Evolutionary conservation across 2,329 filamentous ascomycete genomes (phyloP).

Genomic region (Acrodontium crateriforme): DNA sequence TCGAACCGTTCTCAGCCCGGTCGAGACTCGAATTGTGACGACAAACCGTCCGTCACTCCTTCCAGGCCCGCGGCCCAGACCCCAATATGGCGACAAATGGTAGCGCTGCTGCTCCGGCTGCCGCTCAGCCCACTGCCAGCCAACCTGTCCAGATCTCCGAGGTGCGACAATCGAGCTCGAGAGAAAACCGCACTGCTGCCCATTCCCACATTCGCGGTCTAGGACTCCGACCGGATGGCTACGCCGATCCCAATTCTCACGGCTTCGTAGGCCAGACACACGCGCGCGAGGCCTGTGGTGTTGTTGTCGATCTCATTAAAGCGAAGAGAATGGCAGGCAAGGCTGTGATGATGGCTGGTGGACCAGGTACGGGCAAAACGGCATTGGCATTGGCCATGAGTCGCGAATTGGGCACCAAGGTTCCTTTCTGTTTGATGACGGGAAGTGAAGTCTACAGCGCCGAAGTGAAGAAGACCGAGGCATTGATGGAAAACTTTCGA

Average conservation of each 20-base stretch:
- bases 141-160: constrained; percentile 22
- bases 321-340: constrained; percentile 96
- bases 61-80: no score
- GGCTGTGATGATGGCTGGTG: constrained; percentile 83
- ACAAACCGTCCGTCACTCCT: no score
- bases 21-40: no score
- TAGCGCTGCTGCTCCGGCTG: constrained; percentile 4
- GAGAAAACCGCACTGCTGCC: constrained; percentile 89
- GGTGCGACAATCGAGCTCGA: constrained; percentile 28
- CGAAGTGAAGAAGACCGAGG: constrained; percentile 98
- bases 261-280: constrained; percentile 83
- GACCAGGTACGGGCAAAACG: constrained; percentile 93
- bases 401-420: constrained; percentile 94
- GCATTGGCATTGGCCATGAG: constrained; percentile 89
- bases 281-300: constrained; percentile 89
- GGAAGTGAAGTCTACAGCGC: constrained; percentile 96
- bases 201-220: constrained; percentile 97
- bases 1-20: no score
- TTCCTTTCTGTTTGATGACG: constrained; percentile 95
- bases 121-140: constrained; percentile 3
- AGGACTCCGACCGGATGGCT: constrained; percentile 73
- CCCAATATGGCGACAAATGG: constrained; percentile 6
- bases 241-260: constrained; percentile 61
- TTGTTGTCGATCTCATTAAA: constrained; percentile 90
- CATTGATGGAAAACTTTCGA: constrained; percentile 98